Evolutionary conservation across 805 yeast species (phyloP).

Genomic region (Cyberlindnera xylosilytica): DNA sequence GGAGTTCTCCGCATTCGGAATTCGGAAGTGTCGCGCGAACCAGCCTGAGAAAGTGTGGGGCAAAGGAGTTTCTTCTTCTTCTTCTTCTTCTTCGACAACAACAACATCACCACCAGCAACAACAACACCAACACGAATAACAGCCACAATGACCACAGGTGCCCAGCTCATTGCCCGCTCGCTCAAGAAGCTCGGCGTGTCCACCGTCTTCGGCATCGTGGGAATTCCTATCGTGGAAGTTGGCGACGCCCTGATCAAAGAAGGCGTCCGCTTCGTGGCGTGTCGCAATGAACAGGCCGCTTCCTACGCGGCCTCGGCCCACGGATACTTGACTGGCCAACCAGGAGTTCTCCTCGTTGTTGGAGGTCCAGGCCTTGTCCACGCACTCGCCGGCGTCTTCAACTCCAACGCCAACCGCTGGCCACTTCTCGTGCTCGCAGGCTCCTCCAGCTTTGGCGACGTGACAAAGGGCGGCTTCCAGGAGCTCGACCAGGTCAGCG

Average conservation of each 20-base stretch:
- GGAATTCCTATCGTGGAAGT: conserved; percentile 75
- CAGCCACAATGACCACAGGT: conserved; percentile 30
- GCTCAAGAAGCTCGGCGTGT: conserved; percentile 47
- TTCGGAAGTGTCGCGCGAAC: too few species aligned
- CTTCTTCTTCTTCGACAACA: too few species aligned
- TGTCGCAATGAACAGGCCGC: conserved; percentile 76
- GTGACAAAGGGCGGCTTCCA: conserved; percentile 64
- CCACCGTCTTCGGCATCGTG: conserved; percentile 63
- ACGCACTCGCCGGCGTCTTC: conserved; percentile 63
- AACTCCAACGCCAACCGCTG: conserved; percentile 60
- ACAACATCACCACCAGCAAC: background rate
- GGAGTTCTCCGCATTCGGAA: too few species aligned
- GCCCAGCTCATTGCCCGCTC: conserved; percentile 47
- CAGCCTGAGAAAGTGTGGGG: too few species aligned
- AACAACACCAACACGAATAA: background rate
- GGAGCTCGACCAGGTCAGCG: conserved; percentile 61
- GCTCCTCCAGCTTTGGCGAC: conserved; percentile 49
- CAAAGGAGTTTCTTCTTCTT: too few species aligned
- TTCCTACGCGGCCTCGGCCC: conserved; percentile 69
- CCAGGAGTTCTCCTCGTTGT: conserved; percentile 71
- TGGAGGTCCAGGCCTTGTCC: conserved; percentile 75
- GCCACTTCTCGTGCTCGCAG: conserved; percentile 66
- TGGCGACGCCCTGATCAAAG: conserved; percentile 55
- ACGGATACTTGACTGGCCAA: conserved; percentile 59
- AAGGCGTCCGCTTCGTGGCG: conserved; percentile 54